phyloP scores from a whole-genome alignment of 208 protist species.

The Trypanosoma cruzi region DNA sequence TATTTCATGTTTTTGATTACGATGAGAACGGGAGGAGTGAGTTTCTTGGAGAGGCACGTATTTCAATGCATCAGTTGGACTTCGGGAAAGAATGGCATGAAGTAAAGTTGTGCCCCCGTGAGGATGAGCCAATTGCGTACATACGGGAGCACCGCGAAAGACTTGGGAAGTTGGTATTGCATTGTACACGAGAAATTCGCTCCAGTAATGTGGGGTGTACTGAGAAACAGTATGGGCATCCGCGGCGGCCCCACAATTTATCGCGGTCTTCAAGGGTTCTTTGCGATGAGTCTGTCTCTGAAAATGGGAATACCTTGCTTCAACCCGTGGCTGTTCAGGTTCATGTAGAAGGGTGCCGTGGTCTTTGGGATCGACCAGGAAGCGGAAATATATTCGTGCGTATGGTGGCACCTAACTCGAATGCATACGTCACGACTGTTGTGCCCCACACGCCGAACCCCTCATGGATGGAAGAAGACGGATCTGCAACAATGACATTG shows the following conservation, averaged over 20 bases:
- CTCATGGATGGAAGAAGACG: not conserved
- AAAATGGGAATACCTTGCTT: not conserved
- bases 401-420: constrained; percentile 15
- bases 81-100: constrained; percentile 26
- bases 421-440: not conserved
- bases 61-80: constrained; percentile 20
- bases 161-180: constrained; percentile 28
- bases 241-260: not conserved
- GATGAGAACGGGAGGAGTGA: constrained; percentile 18
- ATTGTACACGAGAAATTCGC: constrained; percentile 2
- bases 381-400: constrained; percentile 13
- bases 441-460: constrained; percentile 2
- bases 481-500: constrained; percentile 8
- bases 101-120: constrained; percentile 19
- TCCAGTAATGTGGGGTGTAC: not conserved
- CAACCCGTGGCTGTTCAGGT: constrained; percentile 13
- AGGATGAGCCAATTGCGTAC: constrained; percentile 21
- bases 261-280: constrained; percentile 14
- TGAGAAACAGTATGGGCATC: not conserved
- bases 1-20: constrained; percentile 26
- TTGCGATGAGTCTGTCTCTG: constrained; percentile 3
- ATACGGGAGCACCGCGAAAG: constrained; percentile 22
- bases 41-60: constrained; percentile 35
- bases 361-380: constrained; percentile 1
- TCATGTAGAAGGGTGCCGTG: constrained; percentile 14